Base-by-base conservation (phyloP, 768 basidiomycete genomes). In the Tulasnella sp. region DNA sequence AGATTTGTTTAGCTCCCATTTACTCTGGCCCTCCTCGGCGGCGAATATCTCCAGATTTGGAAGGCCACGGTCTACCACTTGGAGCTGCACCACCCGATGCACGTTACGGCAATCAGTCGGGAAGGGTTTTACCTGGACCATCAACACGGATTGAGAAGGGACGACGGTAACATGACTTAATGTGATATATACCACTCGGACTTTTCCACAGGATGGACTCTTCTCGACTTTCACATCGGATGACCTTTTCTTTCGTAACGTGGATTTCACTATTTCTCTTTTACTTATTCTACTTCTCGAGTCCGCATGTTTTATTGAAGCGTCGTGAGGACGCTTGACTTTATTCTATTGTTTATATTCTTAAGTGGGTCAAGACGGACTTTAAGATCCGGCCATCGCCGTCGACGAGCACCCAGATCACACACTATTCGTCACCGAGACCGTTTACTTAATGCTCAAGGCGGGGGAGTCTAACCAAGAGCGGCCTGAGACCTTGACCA, bases 81-180 rank as follows among this genome's bases (percentile, higher is more conserved):
- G 64, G 64, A 16, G 64, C 34, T 18, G 54, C 54, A 22, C 54
- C 54, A 54, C 54, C 54, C 54, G 34, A 69, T 69, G 31, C 20
- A 18, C 64, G 64, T 22, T 69, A 69, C 28, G 64, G 64, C n/a
- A 69, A 28, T 69, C 64, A 69, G 31, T 69, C 64, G 14, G 64
- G 64, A 16, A 69, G 64, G 64, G 64, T 69, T 24, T 34, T 69
- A 37, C 64, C 64, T 69, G 64, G 64, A 31, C 64, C 64, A 14
- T 69, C 64, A 20, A 69, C 64, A 1, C 64, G 64, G 64, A 69
- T 69, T 37, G 64, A 69, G 64, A 69, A 69, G 20, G 64, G 64
- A 11, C 64, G 64, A 14, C 64, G 64, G 34, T 34, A 37, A 69
- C 64, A 69, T 69, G 28, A 69, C 64, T 22, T 69, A 18, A 37